These are phyloP conservation scores for Boechera stricta DNA, from an alignment of 345 rosid genomes.

Conservation along the genomic window DNA sequence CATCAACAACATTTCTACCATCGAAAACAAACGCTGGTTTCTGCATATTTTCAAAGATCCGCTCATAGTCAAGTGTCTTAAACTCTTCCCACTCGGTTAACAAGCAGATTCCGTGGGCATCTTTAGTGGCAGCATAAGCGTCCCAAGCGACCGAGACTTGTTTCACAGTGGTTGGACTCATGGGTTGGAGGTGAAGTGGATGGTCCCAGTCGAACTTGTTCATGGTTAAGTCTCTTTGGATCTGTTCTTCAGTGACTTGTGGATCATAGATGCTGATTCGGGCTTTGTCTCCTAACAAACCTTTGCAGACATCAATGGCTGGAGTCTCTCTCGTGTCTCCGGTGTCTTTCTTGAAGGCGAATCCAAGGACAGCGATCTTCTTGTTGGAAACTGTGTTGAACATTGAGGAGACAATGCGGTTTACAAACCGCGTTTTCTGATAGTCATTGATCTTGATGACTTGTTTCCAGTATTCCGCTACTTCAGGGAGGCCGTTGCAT, in stretches of 20 bases:
- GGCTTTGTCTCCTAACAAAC: conserved; percentile 81
- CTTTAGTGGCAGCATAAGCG: not conserved
- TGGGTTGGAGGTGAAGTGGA: not conserved
- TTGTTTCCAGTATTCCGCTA: conserved; percentile 87
- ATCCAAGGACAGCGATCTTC: conserved; percentile 30
- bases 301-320: conserved; percentile 88
- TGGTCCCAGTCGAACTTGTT: not conserved
- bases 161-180: not conserved
- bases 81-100: not conserved
- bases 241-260: conserved; percentile 79
- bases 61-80: not conserved
- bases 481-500: conserved; percentile 85
- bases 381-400: not conserved
- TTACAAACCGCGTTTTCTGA: conserved; percentile 76
- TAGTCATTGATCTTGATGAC: conserved; percentile 87
- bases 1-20: not conserved
- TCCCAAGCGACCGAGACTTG: not conserved
- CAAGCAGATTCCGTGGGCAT: not conserved
- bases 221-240: conserved; percentile 27
- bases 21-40: not conserved
- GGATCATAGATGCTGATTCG: conserved; percentile 76
- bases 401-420: conserved; percentile 67
- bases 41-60: not conserved
- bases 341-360: conserved; percentile 86
- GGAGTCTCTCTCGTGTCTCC: conserved; percentile 89